A percentile compares a stretch with the other conserved stretches of the same genome.
phyloP scores from a whole-genome alignment of 768 basidiomycete genomes.

The Leccinum incarnatum region DNA sequence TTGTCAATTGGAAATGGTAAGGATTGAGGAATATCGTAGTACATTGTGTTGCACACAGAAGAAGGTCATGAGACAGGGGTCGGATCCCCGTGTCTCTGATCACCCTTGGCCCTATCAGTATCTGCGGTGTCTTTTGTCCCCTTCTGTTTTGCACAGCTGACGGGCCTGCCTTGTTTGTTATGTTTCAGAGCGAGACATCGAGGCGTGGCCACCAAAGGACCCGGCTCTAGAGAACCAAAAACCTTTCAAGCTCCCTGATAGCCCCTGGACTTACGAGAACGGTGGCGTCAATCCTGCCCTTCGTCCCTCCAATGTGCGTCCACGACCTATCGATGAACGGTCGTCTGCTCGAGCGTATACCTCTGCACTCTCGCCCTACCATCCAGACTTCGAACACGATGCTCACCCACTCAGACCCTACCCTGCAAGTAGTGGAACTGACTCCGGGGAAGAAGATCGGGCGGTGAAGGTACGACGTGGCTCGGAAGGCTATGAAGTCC shows the following conservation, averaged over 20 bases:
- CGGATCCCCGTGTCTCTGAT: background rate
- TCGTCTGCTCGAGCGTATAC: slow-evolving; percentile 32
- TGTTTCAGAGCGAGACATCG: slow-evolving; percentile 35
- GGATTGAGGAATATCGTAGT: slow-evolving; percentile 49
- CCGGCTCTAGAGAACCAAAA: slow-evolving; percentile 39
- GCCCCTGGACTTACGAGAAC: slow-evolving; percentile 87
- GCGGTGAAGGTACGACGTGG: slow-evolving; percentile 56
- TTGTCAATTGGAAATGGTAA: slow-evolving; percentile 72
- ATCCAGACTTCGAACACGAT: slow-evolving; percentile 60
- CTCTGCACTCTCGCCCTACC: slow-evolving; percentile 68
- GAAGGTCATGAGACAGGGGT: slow-evolving; percentile 4
- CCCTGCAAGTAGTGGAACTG: slow-evolving; percentile 21
- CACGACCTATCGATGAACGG: slow-evolving; percentile 29
- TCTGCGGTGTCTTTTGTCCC: slow-evolving; percentile 3
- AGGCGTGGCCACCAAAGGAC: slow-evolving; percentile 75
- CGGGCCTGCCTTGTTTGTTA: slow-evolving; percentile 7
- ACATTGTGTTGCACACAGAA: slow-evolving; percentile 13
- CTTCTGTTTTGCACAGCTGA: slow-evolving; percentile 2
- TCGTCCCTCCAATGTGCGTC: slow-evolving; percentile 53
- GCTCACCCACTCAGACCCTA: slow-evolving; percentile 19
- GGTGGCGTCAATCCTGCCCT: slow-evolving; percentile 74
- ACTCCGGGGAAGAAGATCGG: slow-evolving; percentile 31
- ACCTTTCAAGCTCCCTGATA: slow-evolving; percentile 49
- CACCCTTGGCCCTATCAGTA: slow-evolving; percentile 1
- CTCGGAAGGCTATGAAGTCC: slow-evolving; percentile 82